These are phyloP conservation scores for Medicago truncatula DNA, from an alignment of 306 rosid genomes.

Conservation along the genomic window DNA sequence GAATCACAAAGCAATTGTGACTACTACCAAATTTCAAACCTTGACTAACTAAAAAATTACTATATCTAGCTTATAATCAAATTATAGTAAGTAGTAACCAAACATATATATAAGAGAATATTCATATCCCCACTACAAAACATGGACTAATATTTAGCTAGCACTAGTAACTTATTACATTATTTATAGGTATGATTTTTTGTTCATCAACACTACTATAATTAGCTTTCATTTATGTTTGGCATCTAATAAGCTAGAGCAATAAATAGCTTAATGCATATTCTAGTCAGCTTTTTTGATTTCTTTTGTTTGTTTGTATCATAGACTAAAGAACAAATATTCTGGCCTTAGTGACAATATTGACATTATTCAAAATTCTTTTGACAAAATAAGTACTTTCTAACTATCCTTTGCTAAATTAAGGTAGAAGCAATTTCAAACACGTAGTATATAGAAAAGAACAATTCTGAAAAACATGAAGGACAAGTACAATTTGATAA, in stretches of 20 bases:
- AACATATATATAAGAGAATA: neutral
- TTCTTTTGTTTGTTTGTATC: constrained; percentile 40
- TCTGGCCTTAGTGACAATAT: constrained; percentile 1
- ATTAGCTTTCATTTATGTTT: neutral
- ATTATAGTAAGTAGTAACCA: too few species aligned
- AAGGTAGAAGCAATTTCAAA: constrained; percentile 7
- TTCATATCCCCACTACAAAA: neutral
- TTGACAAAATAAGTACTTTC: neutral
- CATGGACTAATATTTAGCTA: neutral
- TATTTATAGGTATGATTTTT: neutral
- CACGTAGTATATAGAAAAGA: neutral
- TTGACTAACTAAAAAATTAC: too few species aligned
- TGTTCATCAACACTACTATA: neutral
- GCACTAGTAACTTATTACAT: neutral
- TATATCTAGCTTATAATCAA: too few species aligned
- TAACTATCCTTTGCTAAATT: constrained; percentile 24
- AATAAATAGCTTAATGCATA: constrained; percentile 32
- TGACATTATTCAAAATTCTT: constrained; percentile 29
- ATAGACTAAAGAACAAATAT: constrained; percentile 35
- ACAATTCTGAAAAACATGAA: constrained; percentile 18
- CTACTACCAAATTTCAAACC: too few species aligned
- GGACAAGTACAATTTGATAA: constrained; percentile 17
- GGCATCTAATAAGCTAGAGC: neutral
- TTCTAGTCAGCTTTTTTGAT: constrained; percentile 16
- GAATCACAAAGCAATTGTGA: too few species aligned